A percentile compares a stretch with the other conserved stretches of the same genome.
phyloP scores from a whole-genome alignment of 257 asterid species.

The Solanum tarapatanum region DNA sequence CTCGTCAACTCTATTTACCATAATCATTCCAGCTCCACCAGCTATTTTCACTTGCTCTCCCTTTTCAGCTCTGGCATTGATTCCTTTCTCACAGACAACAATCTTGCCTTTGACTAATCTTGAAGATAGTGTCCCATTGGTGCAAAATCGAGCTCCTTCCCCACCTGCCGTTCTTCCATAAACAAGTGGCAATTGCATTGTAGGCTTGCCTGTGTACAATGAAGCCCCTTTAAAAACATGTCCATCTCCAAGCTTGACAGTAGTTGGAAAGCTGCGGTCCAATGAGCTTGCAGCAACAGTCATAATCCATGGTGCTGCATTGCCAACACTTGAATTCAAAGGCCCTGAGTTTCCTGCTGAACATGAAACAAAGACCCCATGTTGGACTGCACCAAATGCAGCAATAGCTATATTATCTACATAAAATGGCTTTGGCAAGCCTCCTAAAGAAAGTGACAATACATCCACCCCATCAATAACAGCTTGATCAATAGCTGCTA shows the following conservation, averaged over 20 bases:
- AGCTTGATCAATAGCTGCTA: conserved; percentile 68
- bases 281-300: conserved; percentile 72
- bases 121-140: conserved; percentile 27
- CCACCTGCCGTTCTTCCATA: conserved; percentile 30
- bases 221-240: conserved; percentile 43
- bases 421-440: conserved; percentile 30
- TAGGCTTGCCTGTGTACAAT: conserved; percentile 36
- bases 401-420: conserved; percentile 49
- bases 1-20: conserved; percentile 27
- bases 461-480: conserved; percentile 59
- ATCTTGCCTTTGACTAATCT: conserved; percentile 44
- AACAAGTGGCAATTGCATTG: conserved; percentile 22
- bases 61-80: conserved; percentile 38
- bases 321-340: conserved; percentile 25
- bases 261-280: conserved; percentile 41
- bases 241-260: conserved; percentile 35
- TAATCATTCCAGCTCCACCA: conserved; percentile 69
- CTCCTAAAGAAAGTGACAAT: conserved; percentile 58
- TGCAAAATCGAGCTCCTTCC: conserved; percentile 34
- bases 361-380: conserved; percentile 39
- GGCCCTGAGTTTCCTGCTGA: conserved; percentile 83
- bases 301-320: conserved; percentile 67
- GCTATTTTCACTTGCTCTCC: conserved; percentile 53
- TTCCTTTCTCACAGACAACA: conserved; percentile 63
- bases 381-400: conserved; percentile 46